Base-by-base conservation (phyloP, 2,329 filamentous ascomycete species). In the Pseudocercospora vitis region DNA sequence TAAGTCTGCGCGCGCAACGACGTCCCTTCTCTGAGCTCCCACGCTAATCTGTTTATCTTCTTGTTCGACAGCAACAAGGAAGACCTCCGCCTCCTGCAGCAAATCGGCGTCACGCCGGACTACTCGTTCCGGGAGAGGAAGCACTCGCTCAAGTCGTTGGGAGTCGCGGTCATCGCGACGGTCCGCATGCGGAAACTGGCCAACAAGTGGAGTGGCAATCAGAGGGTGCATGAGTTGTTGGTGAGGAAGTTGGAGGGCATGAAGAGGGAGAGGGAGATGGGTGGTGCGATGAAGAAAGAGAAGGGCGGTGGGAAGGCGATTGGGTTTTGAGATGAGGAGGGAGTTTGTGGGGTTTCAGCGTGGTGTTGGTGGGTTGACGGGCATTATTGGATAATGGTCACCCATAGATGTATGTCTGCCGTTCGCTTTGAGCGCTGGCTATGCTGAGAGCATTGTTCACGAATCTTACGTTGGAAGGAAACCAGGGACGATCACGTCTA, bases 21-120 rank as follows among this genome's bases (percentile, higher is more conserved):
- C n/a, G n/a, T 44, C 14, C 26, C 31, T 16, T 26, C 19, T 8
- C n/a, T 31, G 11, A 4, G 11, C 26, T 31, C 9, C 3, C 3
- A 29, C 53, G 35, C 50, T 61, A 42, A 60, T 55, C 57, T 23
- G 9, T 6, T 32, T 40, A 23, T 28, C 23, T 56, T 35, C 11
- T 52, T n/a, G n/a, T n/a, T n/a, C n/a, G n/a, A 70, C 71, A 97
- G 94, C 76, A 99, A 97, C 76, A 87, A 92, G 71, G 88, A 89
- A 56, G 90, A 97, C 70, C 84, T 97, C 55, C 83, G 85, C 48
- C 87, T 96, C 68, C 85, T 97, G 59, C 83, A 87, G 63, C 82
- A 88, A 63, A 95, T 96, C 78, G 89, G 88, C 58, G 83, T 89
- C 58, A 80, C 78, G 28, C 73, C 78, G 2, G 76, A 80, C 59